Evolutionary conservation across 2,329 filamentous ascomycete species (phyloP).

Genomic region (Alternaria tenuissima): DNA sequence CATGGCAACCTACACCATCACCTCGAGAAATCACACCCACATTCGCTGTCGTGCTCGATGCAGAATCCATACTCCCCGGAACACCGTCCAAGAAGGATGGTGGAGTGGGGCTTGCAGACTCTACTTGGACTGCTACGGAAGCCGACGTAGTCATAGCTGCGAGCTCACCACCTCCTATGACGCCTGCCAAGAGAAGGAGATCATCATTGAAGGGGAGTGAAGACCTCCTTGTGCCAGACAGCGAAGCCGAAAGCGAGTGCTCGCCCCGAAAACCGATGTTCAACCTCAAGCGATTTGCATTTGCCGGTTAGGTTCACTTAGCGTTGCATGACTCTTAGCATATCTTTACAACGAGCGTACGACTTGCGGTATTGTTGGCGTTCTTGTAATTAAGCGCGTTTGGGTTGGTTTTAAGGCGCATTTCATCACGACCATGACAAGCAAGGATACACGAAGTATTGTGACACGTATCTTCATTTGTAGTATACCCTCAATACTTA

Average conservation of each 20-base stretch:
- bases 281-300: slow-evolving; percentile 52
- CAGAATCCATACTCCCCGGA: slow-evolving; percentile 16
- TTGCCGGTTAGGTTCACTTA: slow-evolving; percentile 30
- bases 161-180: slow-evolving; percentile 34
- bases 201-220: slow-evolving; percentile 55
- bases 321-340: slow-evolving; percentile 5
- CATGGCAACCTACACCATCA: slow-evolving; percentile 14
- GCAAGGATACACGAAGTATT: slow-evolving; percentile 6
- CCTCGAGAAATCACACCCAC: slow-evolving; percentile 10
- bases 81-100: slow-evolving; percentile 16
- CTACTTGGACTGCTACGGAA: slow-evolving; percentile 40
- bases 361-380: slow-evolving; percentile 11
- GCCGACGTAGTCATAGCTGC: slow-evolving; percentile 45
- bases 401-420: neutral
- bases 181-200: slow-evolving; percentile 28
- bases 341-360: slow-evolving; percentile 16
- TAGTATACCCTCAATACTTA: slow-evolving; percentile 27
- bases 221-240: slow-evolving; percentile 57
- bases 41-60: neutral
- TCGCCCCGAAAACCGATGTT: slow-evolving; percentile 48
- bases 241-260: slow-evolving; percentile 51
- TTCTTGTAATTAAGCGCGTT: slow-evolving; percentile 7
- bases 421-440: neutral
- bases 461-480: slow-evolving; percentile 15
- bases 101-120: slow-evolving; percentile 29